Conservation (phyloP, 2,329 filamentous ascomycete species). For the Gliomastix tumulicola region DNA sequence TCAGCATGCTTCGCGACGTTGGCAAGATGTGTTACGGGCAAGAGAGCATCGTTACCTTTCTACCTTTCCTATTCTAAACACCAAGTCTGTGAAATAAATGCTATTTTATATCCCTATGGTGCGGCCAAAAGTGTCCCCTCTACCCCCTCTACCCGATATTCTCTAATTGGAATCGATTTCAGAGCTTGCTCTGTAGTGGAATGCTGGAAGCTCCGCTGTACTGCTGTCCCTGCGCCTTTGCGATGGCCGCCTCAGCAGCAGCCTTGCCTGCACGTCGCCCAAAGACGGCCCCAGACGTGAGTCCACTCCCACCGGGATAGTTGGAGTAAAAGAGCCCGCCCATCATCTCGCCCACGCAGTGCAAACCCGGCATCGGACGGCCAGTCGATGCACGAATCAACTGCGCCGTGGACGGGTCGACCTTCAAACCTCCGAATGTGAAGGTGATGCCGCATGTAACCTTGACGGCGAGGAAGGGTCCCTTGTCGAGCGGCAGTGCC, state of each 20-base stretch:
- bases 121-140: no score
- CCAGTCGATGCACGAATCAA: conserved; percentile 40
- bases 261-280: conserved; percentile 30
- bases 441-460: conserved; percentile 62
- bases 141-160: no score
- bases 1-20: no score
- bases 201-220: no score
- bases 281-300: conserved; percentile 53
- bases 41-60: no score
- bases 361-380: conserved; percentile 45
- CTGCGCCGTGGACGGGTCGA: conserved; percentile 45
- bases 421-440: conserved; percentile 57
- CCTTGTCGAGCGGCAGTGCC: conserved; percentile 49
- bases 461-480: conserved; percentile 56
- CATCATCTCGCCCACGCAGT: conserved; percentile 59
- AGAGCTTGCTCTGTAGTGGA: no score
- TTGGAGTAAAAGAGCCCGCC: conserved; percentile 58
- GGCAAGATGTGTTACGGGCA: no score
- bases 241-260: conserved; percentile 14
- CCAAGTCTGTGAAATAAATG: no score
- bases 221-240: no score
- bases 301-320: conserved; percentile 55
- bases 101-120: no score
- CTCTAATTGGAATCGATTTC: no score
- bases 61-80: no score